phyloP scores from a whole-genome alignment of 2,329 filamentous ascomycete species.

The Beauveria australis region DNA sequence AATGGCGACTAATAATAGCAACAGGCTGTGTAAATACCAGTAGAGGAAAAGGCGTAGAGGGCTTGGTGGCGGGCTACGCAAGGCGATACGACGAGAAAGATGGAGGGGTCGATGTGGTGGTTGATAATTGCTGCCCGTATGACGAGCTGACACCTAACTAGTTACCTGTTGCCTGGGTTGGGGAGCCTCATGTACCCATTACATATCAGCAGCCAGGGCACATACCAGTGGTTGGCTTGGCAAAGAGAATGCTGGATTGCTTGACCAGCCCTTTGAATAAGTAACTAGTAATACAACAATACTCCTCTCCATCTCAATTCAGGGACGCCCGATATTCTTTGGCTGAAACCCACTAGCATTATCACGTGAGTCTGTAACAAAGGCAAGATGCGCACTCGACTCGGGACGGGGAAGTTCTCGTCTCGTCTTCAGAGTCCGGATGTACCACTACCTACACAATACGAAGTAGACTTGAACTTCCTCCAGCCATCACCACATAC shows the following conservation, averaged over 20 bases:
- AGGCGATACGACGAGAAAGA: too few relatives aligned
- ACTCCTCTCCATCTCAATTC: background rate
- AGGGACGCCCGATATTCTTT: background rate
- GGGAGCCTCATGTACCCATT: too few relatives aligned
- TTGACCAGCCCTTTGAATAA: background rate
- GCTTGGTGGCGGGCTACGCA: background rate
- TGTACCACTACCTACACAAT: too few relatives aligned
- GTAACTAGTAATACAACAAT: too few relatives aligned
- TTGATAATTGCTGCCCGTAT: too few relatives aligned
- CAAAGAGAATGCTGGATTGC: background rate
- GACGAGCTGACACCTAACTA: too few relatives aligned
- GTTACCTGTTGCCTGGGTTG: too few relatives aligned
- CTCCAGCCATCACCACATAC: background rate
- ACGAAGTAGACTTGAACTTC: too few relatives aligned
- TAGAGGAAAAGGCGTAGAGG: background rate
- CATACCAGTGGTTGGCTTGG: background rate
- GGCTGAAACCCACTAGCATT: background rate
- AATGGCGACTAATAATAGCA: background rate
- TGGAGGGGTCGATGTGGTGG: too few relatives aligned
- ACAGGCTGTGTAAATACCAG: background rate
- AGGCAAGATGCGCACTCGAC: background rate
- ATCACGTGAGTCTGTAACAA: constrained; percentile 2
- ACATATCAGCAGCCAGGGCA: background rate
- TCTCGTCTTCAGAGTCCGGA: background rate
- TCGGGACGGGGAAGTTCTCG: background rate